These are phyloP conservation scores for Fraxinus platypoda DNA, from an alignment of 305 asterid genomes.

Conservation along the genomic window DNA sequence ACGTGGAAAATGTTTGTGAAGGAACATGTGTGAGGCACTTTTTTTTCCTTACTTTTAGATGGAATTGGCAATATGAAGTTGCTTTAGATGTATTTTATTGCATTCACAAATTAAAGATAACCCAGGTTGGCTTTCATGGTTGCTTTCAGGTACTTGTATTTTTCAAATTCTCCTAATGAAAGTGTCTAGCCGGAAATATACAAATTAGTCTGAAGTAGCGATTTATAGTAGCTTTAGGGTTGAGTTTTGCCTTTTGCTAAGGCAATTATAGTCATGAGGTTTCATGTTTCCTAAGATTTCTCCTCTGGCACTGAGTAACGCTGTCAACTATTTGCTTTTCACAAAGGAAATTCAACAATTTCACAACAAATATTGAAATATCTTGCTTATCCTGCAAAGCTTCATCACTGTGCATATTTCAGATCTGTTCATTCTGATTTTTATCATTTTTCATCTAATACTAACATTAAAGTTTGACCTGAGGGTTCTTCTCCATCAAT, in stretches of 20 bases:
- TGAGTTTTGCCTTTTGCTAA: background rate
- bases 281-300: background rate
- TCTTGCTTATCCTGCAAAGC: background rate
- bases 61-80: constrained; percentile 5
- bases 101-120: background rate
- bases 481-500: background rate
- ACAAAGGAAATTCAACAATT: background rate
- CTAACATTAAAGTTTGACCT: background rate
- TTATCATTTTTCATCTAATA: background rate
- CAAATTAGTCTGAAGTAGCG: background rate
- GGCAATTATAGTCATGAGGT: background rate
- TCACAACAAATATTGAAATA: background rate
- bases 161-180: constrained; percentile 5
- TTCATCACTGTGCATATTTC: background rate
- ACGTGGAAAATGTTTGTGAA: constrained; percentile 1
- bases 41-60: background rate
- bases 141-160: constrained; percentile 7
- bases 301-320: background rate
- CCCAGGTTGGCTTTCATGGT: background rate
- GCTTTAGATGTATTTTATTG: background rate
- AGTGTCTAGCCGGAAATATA: constrained; percentile 1
- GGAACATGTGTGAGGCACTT: background rate
- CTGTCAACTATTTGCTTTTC: background rate
- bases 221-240: background rate
- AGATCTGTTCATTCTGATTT: background rate